Percentiles rank a stretch among this genome's conserved stretches.
phyloP scores from a whole-genome alignment of 768 basidiomycete species.

The Paxillus involutus region DNA sequence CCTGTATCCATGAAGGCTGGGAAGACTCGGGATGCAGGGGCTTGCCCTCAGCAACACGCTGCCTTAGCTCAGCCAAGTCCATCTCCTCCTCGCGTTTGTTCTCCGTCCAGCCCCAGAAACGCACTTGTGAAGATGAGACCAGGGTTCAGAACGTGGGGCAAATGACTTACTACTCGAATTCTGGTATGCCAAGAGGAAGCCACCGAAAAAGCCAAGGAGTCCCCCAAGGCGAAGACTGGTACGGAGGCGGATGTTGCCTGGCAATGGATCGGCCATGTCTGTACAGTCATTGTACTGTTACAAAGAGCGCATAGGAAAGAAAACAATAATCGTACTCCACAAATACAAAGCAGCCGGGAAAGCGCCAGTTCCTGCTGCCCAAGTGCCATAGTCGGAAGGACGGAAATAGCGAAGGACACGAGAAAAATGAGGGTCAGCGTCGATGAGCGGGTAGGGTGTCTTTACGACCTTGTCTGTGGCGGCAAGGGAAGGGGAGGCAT shows the following conservation, averaged over 20 bases:
- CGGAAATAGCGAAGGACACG: slow-evolving; percentile 91
- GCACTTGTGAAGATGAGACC: slow-evolving; percentile 47
- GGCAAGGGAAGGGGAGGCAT: slow-evolving; percentile 17
- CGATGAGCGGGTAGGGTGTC: slow-evolving; percentile 88
- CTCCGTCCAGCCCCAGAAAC: slow-evolving; percentile 96
- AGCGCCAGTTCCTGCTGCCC: slow-evolving; percentile 78
- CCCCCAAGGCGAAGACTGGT: slow-evolving; percentile 56
- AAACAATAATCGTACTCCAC: slow-evolving; percentile 63
- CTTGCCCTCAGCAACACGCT: slow-evolving; percentile 74
- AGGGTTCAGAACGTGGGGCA: slow-evolving; percentile 6
- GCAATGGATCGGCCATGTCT: slow-evolving; percentile 49
- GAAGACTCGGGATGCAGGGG: slow-evolving; percentile 83
- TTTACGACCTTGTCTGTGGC: slow-evolving; percentile 44
- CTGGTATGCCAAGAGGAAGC: slow-evolving; percentile 93
- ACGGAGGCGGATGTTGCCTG: slow-evolving; percentile 35
- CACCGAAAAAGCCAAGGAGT: slow-evolving; percentile 82
- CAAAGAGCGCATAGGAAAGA: slow-evolving; percentile 2
- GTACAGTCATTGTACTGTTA: slow-evolving; percentile 11
- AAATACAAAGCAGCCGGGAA: slow-evolving; percentile 80
- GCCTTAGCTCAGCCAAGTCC: slow-evolving; percentile 77
- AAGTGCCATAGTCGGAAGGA: slow-evolving; percentile 80
- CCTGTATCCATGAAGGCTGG: slow-evolving; percentile 85
- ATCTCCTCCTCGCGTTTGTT: slow-evolving; percentile 78
- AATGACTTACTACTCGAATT: slow-evolving; percentile 72
- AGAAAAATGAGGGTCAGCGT: slow-evolving; percentile 85